Percentiles rank a stretch among this genome's conserved stretches.
phyloP scores from a whole-genome alignment of 345 rosid genomes.

The Ceriops decandra region DNA sequence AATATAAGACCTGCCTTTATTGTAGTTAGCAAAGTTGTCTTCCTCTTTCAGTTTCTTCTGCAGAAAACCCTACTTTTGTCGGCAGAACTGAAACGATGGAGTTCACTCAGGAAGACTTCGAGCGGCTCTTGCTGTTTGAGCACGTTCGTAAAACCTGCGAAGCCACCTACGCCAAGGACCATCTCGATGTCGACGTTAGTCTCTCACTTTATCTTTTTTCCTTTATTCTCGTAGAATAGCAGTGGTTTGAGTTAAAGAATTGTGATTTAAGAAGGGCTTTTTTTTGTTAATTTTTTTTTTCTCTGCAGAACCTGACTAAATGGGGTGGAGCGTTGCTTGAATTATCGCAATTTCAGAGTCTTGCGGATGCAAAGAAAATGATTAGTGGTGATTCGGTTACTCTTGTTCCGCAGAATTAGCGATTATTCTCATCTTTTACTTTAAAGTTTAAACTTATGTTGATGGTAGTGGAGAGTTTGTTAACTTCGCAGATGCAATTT shows the following conservation, averaged over 20 bases:
- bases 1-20: no score
- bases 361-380: slow-evolving; percentile 39
- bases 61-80: neutral
- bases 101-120: slow-evolving; percentile 51
- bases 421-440: neutral
- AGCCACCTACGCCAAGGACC: slow-evolving; percentile 46
- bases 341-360: slow-evolving; percentile 49
- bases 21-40: no score
- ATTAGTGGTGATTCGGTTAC: slow-evolving; percentile 24
- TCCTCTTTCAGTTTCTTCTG: no score
- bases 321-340: slow-evolving; percentile 62
- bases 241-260: neutral
- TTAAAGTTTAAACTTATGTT: neutral
- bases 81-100: slow-evolving; percentile 30
- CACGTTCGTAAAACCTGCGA: slow-evolving; percentile 53
- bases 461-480: neutral
- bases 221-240: no score
- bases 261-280: neutral
- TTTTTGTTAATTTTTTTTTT: no score
- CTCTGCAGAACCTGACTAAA: slow-evolving; percentile 41
- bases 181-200: slow-evolving; percentile 60
- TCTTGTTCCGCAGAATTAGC: neutral
- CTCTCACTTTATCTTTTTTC: no score
- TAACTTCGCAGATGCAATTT: slow-evolving; percentile 16
- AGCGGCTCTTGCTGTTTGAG: slow-evolving; percentile 49